Conservation (phyloP, 2,329 filamentous ascomycete genomes). For the Epichloe festucae region DNA sequence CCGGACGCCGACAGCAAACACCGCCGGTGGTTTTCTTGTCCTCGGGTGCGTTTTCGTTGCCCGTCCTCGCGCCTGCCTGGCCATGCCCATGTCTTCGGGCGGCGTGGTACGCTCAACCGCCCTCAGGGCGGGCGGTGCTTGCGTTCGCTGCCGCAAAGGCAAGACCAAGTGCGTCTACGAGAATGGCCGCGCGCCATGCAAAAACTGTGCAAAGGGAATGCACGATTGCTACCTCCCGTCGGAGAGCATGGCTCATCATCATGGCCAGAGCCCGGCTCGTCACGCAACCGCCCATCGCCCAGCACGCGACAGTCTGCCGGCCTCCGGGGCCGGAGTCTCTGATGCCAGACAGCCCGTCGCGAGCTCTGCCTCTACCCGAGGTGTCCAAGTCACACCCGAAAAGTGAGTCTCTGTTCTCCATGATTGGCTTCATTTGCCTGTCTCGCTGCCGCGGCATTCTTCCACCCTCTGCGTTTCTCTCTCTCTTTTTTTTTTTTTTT, state of each 20-base stretch:
- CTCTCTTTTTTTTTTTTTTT: neutral
- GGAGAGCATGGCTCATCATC: conserved; percentile 45
- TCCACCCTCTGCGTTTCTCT: conserved; percentile 4
- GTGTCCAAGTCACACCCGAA: conserved; percentile 33
- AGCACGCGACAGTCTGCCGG: conserved; percentile 40
- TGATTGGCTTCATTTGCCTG: neutral
- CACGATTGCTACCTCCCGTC: conserved; percentile 51
- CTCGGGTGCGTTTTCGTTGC: neutral
- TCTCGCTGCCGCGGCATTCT: too few species aligned
- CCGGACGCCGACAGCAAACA: conserved; percentile 1
- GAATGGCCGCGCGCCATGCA: conserved; percentile 47
- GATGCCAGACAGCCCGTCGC: conserved; percentile 30
- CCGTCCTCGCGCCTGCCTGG: neutral
- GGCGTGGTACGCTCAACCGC: conserved; percentile 42
- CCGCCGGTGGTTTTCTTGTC: neutral
- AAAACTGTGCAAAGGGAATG: conserved; percentile 51
- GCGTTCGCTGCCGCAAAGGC: conserved; percentile 50
- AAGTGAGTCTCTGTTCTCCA: conserved; percentile 34
- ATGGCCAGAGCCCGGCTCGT: conserved; percentile 44
- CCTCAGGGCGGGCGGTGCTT: conserved; percentile 47
- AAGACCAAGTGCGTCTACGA: conserved; percentile 54
- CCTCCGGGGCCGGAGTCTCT: conserved; percentile 34
- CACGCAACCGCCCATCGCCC: conserved; percentile 34
- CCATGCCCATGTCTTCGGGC: conserved; percentile 29
- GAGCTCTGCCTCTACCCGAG: conserved; percentile 32